Conservation (phyloP, 2,329 filamentous ascomycete species). For the Simplicillium aogashimaense region DNA sequence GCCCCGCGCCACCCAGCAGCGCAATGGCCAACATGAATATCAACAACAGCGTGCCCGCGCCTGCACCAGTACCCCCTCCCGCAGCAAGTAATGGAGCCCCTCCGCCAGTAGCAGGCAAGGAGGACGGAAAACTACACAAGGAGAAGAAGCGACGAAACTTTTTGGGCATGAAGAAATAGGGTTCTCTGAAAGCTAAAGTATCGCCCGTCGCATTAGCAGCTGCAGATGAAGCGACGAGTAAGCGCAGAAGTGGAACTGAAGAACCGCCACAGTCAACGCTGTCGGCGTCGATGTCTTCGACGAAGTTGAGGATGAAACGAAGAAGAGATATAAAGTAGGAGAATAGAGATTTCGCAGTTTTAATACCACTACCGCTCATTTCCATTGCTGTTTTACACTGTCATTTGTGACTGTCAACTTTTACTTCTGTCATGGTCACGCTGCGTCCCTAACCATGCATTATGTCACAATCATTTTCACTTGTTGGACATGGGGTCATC, state of each 20-base stretch:
- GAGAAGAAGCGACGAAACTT: slow-evolving; percentile 54
- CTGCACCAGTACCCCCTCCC: slow-evolving; percentile 12
- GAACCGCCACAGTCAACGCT: too few relatives aligned
- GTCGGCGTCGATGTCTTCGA: not conserved
- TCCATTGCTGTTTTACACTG: too few relatives aligned
- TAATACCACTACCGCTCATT: too few relatives aligned
- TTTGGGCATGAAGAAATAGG: slow-evolving; percentile 49
- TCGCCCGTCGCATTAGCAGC: not conserved
- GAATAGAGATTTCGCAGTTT: too few relatives aligned
- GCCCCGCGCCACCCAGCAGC: slow-evolving; percentile 24
- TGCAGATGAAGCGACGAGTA: not conserved
- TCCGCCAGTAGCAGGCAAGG: slow-evolving; percentile 13
- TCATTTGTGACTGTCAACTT: too few relatives aligned
- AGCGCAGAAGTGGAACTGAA: too few relatives aligned
- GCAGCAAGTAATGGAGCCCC: slow-evolving; percentile 14
- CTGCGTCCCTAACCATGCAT: too few relatives aligned
- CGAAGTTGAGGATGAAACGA: too few relatives aligned
- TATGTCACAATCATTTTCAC: too few relatives aligned
- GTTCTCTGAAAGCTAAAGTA: slow-evolving; percentile 11
- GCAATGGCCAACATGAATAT: slow-evolving; percentile 48
- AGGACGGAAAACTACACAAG: slow-evolving; percentile 36
- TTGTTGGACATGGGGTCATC: too few relatives aligned
- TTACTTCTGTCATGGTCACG: too few relatives aligned
- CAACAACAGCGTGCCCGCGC: slow-evolving; percentile 9
- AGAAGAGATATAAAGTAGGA: too few relatives aligned